A percentile compares a stretch with the other conserved stretches of the same genome.
Evolutionary conservation across 1,284 basidiomycete genomes (phyloP).

Genomic region (Pascua sp.): DNA sequence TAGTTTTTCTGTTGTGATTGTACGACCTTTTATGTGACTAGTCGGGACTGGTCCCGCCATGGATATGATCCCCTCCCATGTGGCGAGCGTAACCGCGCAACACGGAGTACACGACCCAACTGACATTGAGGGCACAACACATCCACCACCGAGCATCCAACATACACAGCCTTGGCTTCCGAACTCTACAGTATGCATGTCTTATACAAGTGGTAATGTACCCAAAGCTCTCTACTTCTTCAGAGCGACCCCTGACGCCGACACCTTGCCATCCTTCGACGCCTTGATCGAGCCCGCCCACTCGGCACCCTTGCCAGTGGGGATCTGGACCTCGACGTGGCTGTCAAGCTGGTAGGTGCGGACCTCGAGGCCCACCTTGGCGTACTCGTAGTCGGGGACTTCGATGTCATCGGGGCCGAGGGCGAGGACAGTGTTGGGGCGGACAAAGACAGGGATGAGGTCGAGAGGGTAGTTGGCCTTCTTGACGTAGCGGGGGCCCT

Average conservation of each 20-base stretch:
- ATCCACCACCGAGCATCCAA: too few species aligned
- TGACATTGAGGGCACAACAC: too few species aligned
- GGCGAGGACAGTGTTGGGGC: slow-evolving; percentile 57
- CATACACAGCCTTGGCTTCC: too few species aligned
- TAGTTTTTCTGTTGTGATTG: too few species aligned
- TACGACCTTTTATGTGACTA: too few species aligned
- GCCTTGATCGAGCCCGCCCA: slow-evolving; percentile 25
- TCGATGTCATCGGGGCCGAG: slow-evolving; percentile 58
- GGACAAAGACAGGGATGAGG: slow-evolving; percentile 63
- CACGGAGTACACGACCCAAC: too few species aligned
- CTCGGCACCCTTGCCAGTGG: slow-evolving; percentile 44
- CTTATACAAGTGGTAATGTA: too few species aligned
- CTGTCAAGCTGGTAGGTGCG: slow-evolving; percentile 55
- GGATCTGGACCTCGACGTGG: slow-evolving; percentile 52
- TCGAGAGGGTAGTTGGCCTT: slow-evolving; percentile 34
- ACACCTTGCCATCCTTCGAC: slow-evolving; percentile 17
- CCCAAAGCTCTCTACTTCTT: neutral
- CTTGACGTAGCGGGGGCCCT: slow-evolving; percentile 36
- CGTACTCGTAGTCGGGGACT: slow-evolving; percentile 66
- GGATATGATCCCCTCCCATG: too few species aligned
- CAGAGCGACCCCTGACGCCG: slow-evolving; percentile 4
- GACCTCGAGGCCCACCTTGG: slow-evolving; percentile 54
- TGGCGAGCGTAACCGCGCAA: too few species aligned
- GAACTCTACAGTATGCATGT: too few species aligned
- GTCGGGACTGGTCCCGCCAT: too few species aligned